Conservation (phyloP, 164 flowering plant species). For the Annona cherimola region DNA sequence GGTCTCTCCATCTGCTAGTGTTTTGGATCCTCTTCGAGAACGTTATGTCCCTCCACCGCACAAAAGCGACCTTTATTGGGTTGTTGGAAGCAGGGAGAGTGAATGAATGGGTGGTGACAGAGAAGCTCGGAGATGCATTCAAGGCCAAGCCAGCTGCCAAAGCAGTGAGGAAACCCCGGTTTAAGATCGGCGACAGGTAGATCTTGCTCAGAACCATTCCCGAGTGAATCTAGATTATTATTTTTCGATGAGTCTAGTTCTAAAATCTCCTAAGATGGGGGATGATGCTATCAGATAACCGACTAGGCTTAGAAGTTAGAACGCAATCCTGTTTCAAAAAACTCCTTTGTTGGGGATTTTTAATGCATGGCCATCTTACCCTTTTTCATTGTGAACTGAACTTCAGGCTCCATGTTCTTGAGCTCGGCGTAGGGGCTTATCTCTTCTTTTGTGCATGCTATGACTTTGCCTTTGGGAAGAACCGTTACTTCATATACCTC, state of each 20-base stretch:
- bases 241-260: neutral
- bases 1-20: constrained; percentile 82
- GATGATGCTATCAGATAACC: too few species aligned
- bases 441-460: constrained; percentile 65
- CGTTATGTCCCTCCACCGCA: constrained; percentile 95
- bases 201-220: neutral
- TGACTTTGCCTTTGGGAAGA: constrained; percentile 56
- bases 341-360: neutral
- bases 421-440: constrained; percentile 52
- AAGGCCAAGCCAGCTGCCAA: constrained; percentile 41
- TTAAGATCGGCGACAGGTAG: constrained; percentile 61
- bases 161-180: constrained; percentile 32
- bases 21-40: constrained; percentile 99
- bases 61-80: constrained; percentile 91
- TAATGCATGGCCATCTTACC: neutral
- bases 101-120: constrained; percentile 99
- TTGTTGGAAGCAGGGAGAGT: constrained; percentile 79
- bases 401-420: constrained; percentile 53
- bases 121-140: constrained; percentile 74
- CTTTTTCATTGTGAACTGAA: neutral
- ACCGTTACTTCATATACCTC: constrained; percentile 62
- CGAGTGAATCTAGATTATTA: neutral
- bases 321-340: neutral
- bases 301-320: too few species aligned
- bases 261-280: neutral